These are phyloP conservation scores for Leccinum subgranulosum DNA, from an alignment of 768 basidiomycete genomes.

Conservation along the genomic window DNA sequence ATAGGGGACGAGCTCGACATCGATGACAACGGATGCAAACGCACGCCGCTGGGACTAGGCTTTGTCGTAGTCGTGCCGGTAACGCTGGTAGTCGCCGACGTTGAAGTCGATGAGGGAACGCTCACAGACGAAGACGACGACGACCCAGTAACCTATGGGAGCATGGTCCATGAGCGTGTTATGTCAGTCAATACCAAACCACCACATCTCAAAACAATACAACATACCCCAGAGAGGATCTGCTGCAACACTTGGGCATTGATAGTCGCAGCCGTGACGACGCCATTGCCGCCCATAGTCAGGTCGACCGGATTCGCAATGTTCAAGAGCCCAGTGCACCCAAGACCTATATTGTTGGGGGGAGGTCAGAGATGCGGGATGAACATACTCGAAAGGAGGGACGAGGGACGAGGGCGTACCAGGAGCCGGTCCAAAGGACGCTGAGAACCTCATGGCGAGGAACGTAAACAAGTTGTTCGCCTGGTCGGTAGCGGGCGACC, in stretches of 20 bases:
- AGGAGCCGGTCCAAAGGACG: constrained; percentile 21
- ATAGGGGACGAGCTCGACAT: background rate
- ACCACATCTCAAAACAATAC: background rate
- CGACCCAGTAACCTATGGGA: background rate
- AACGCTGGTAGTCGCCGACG: background rate
- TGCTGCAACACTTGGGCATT: constrained; percentile 19
- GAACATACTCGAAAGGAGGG: background rate
- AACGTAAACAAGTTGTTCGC: constrained; percentile 28
- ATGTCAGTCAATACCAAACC: background rate
- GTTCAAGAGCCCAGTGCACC: constrained; percentile 19
- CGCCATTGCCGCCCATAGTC: constrained; percentile 24
- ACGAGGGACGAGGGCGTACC: constrained; percentile 14
- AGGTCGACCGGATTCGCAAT: constrained; percentile 22
- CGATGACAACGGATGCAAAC: background rate
- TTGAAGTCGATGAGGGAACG: background rate
- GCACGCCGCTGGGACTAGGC: background rate
- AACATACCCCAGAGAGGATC: constrained; percentile 11
- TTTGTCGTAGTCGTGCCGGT: background rate
- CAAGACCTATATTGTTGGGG: constrained; percentile 16
- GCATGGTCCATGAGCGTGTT: background rate
- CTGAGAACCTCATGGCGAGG: constrained; percentile 29
- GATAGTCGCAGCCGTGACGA: constrained; percentile 26
- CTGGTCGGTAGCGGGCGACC: constrained; percentile 19
- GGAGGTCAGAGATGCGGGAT: background rate
- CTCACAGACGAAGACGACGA: constrained; percentile 1